These are phyloP conservation scores for Exophiala dermatitidis DNA, from an alignment of 2,329 filamentous ascomycete species.

Conservation along the genomic window DNA sequence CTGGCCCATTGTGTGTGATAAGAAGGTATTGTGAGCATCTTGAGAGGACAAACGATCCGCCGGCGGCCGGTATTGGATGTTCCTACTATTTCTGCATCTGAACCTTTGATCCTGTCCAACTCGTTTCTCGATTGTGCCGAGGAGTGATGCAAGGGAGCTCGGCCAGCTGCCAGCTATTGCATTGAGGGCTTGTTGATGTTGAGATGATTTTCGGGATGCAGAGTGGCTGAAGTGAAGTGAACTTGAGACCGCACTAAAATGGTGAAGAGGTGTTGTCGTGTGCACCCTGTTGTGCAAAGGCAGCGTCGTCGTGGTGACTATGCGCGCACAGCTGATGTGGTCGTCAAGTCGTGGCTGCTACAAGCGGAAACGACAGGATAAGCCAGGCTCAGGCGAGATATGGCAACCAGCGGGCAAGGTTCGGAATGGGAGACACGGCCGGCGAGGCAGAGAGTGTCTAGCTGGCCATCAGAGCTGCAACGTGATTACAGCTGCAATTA, in stretches of 20 bases:
- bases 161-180: neutral
- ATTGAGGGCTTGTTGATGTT: neutral
- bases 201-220: neutral
- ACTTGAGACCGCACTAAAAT: constrained; percentile 1
- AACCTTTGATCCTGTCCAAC: neutral
- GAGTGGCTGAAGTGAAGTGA: neutral
- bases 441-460: constrained; percentile 9
- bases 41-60: constrained; percentile 4
- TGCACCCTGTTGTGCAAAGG: neutral
- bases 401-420: neutral
- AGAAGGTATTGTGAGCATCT: constrained; percentile 8
- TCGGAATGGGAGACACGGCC: neutral
- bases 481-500: constrained; percentile 9
- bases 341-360: neutral
- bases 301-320: neutral
- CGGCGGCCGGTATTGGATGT: constrained; percentile 5
- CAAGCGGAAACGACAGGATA: neutral
- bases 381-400: neutral
- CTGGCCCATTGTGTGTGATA: constrained; percentile 2
- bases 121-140: neutral
- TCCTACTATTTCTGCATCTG: constrained; percentile 17
- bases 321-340: neutral
- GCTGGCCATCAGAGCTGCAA: constrained; percentile 5
- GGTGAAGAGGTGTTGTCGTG: constrained; percentile 5
- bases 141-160: neutral